phyloP scores from a whole-genome alignment of 805 yeast species.

The Wickerhamiella qilinensis region DNA sequence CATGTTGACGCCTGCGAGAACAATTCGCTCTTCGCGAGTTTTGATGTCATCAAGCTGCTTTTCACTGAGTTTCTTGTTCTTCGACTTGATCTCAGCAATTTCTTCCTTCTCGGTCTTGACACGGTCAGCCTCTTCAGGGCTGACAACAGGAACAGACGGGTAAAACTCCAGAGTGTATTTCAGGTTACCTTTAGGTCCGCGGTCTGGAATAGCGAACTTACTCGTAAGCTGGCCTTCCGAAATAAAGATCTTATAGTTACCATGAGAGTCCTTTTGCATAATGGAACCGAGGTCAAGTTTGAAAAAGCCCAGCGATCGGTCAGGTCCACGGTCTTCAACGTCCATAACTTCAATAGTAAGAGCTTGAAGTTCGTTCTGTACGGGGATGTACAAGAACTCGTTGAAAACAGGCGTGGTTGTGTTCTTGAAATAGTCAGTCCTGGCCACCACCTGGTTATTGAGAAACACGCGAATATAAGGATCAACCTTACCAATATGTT shows the following conservation, averaged over 20 bases:
- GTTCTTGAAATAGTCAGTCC: conserved; percentile 55
- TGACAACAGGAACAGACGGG: conserved; percentile 66
- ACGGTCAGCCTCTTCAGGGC: conserved; percentile 36
- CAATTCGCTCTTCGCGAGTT: conserved; percentile 16
- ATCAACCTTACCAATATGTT: conserved; percentile 78
- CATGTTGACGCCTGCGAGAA: conserved; percentile 18
- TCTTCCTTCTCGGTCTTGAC: conserved; percentile 37
- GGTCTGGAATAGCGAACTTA: conserved; percentile 47
- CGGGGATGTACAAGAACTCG: conserved; percentile 65
- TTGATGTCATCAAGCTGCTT: conserved; percentile 22
- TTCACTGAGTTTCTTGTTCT: conserved; percentile 12
- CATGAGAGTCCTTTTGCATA: conserved; percentile 46
- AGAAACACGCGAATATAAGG: conserved; percentile 74
- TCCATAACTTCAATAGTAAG: conserved; percentile 86
- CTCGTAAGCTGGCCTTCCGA: conserved; percentile 43
- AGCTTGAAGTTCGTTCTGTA: conserved; percentile 68
- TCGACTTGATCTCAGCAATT: conserved; percentile 13
- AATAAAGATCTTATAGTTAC: conserved; percentile 41
- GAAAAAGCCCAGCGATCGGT: conserved; percentile 75
- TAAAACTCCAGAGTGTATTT: conserved; percentile 64
- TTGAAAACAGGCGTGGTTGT: conserved; percentile 74
- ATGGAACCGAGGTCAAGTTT: conserved; percentile 51
- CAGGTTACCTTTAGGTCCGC: conserved; percentile 72
- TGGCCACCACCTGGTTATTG: conserved; percentile 57
- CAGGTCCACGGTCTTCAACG: conserved; percentile 60